These are phyloP conservation scores for Microthyrium microscopicum DNA, from an alignment of 2,329 filamentous ascomycete species.

Conservation along the genomic window DNA sequence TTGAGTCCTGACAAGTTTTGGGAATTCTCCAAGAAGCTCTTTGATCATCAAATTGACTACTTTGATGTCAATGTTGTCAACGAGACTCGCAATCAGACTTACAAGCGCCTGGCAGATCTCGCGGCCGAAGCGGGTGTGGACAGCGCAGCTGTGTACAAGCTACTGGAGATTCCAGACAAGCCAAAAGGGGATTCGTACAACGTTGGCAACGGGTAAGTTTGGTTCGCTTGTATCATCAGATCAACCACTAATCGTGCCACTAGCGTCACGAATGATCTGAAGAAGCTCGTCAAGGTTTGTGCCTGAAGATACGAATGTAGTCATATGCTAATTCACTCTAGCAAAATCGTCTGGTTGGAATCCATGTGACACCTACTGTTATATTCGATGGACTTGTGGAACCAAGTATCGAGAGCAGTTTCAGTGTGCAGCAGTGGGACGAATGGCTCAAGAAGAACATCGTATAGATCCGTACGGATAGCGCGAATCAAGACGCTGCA, in stretches of 20 bases:
- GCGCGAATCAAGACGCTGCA: too few relatives aligned
- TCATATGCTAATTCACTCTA: too few relatives aligned
- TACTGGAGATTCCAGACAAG: slow-evolving; percentile 54
- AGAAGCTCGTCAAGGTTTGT: slow-evolving; percentile 21
- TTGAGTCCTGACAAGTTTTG: slow-evolving; percentile 60
- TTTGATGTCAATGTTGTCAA: slow-evolving; percentile 76
- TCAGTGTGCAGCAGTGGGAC: slow-evolving; percentile 67
- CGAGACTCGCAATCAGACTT: slow-evolving; percentile 73
- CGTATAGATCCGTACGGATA: slow-evolving; percentile 16
- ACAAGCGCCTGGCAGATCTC: slow-evolving; percentile 61
- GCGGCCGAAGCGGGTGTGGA: slow-evolving; percentile 53
- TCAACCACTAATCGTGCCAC: too few relatives aligned
- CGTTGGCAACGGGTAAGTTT: slow-evolving; percentile 59
- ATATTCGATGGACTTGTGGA: slow-evolving; percentile 72
- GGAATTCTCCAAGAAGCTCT: slow-evolving; percentile 56
- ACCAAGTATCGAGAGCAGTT: slow-evolving; percentile 61
- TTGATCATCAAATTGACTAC: slow-evolving; percentile 54
- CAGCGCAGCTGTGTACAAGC: slow-evolving; percentile 48
- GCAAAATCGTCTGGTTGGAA: slow-evolving; percentile 56
- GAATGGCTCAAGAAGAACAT: slow-evolving; percentile 60
- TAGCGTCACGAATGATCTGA: slow-evolving; percentile 23
- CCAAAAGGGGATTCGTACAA: slow-evolving; percentile 53
- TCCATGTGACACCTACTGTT: slow-evolving; percentile 85
- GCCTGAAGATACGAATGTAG: too few relatives aligned
- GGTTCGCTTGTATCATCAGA: too few relatives aligned